Conservation (phyloP, 805 yeast genomes). For the Teunomyces stri region DNA sequence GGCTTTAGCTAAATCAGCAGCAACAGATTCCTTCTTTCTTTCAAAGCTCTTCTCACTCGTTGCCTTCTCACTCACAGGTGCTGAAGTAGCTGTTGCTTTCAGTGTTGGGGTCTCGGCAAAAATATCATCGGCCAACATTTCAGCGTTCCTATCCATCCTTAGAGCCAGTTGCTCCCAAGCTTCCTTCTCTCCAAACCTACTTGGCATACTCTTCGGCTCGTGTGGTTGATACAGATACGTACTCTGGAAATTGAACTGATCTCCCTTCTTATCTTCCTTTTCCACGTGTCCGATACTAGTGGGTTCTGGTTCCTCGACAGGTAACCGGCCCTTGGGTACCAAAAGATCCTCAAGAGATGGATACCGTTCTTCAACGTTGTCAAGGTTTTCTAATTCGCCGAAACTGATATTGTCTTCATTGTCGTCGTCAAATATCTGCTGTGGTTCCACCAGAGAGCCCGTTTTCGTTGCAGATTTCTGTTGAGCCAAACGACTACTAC, state of each 20-base stretch:
- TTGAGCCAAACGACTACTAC: neutral
- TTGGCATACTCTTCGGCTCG: slow-evolving; percentile 1
- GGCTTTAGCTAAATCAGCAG: neutral
- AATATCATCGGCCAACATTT: slow-evolving; percentile 40
- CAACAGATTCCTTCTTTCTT: neutral
- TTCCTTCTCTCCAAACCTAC: slow-evolving; percentile 26
- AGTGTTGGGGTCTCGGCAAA: slow-evolving; percentile 21
- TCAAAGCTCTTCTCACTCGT: slow-evolving; percentile 1
- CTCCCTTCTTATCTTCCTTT: slow-evolving; percentile 9
- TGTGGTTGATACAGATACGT: slow-evolving; percentile 13
- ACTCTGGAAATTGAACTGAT: slow-evolving; percentile 21
- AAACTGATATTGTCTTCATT: slow-evolving; percentile 12
- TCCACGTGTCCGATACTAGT: neutral
- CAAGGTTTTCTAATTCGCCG: slow-evolving; percentile 39
- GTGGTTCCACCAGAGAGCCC: slow-evolving; percentile 2
- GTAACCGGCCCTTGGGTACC: slow-evolving; percentile 2
- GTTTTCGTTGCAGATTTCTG: slow-evolving; percentile 1
- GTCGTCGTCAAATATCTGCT: slow-evolving; percentile 1
- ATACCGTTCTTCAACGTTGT: slow-evolving; percentile 49
- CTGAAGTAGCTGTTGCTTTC: neutral
- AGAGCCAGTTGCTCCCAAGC: slow-evolving; percentile 34
- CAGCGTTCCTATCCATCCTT: slow-evolving; percentile 30
- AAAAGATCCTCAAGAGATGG: slow-evolving; percentile 43
- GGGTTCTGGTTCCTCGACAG: neutral
- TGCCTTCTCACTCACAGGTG: neutral